phyloP scores from a whole-genome alignment of 345 rosid genomes.

The Schrenkiella parvula region DNA sequence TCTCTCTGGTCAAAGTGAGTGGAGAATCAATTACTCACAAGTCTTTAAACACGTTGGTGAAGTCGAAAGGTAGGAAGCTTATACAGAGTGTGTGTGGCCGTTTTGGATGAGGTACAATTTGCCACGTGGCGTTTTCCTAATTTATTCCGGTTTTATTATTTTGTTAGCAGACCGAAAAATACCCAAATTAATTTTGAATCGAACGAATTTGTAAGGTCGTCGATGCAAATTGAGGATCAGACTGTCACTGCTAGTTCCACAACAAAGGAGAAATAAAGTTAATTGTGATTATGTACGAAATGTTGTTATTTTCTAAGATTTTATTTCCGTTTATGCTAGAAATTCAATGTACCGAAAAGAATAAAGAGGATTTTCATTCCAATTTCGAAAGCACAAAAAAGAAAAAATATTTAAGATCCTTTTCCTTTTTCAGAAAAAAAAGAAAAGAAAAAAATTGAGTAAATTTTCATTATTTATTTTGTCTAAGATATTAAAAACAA shows the following conservation, averaged over 20 bases:
- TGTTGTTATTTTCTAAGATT: neutral
- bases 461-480: too few species aligned
- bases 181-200: constrained; percentile 13
- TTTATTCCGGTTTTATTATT: neutral
- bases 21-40: constrained; percentile 1
- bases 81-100: neutral
- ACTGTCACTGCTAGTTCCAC: neutral
- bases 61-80: neutral
- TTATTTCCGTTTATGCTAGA: neutral
- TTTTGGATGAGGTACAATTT: neutral
- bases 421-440: too few species aligned
- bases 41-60: constrained; percentile 7
- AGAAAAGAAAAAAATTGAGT: too few species aligned
- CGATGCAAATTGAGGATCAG: constrained; percentile 18
- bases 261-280: neutral
- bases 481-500: too few species aligned
- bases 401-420: too few species aligned
- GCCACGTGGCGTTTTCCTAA: constrained; percentile 8
- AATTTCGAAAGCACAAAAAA: too few species aligned
- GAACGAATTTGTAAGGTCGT: constrained; percentile 16
- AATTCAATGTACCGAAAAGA: neutral
- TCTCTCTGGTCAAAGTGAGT: neutral
- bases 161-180: neutral
- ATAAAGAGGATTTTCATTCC: neutral
- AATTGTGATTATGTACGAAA: neutral